Evolutionary conservation across 106 monocot species (phyloP).

Genomic region (Dendrobium chrysotoxum): DNA sequence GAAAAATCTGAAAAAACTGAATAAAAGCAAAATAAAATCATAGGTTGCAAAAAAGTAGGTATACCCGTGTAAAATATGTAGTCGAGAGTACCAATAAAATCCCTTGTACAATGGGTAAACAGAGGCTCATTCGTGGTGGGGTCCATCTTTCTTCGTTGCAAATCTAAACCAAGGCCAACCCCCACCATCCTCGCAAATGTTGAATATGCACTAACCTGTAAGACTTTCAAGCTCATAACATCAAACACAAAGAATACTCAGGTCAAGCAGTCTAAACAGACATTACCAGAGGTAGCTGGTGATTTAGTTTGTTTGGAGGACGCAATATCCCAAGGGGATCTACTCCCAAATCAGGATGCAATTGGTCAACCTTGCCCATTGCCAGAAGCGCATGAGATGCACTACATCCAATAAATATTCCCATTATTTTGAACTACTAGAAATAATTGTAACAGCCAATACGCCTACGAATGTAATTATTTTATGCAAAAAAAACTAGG

Average conservation of each 20-base stretch:
- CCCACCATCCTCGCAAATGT: conserved; percentile 64
- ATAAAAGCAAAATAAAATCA: too few relatives aligned
- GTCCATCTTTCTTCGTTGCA: conserved; percentile 71
- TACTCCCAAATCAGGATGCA: conserved; percentile 72
- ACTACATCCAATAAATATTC: conserved; percentile 34
- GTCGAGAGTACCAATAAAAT: conserved; percentile 84
- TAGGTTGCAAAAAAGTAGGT: background rate
- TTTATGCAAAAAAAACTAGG: background rate
- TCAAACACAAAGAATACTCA: background rate
- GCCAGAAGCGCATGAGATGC: conserved; percentile 81
- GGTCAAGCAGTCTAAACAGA: background rate
- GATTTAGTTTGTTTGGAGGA: conserved; percentile 57
- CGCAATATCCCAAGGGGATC: conserved; percentile 82
- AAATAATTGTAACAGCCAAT: background rate
- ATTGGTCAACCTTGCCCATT: conserved; percentile 74
- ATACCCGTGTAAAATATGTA: conserved; percentile 98
- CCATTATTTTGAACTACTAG: background rate
- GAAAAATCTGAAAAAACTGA: too few relatives aligned
- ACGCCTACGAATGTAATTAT: background rate
- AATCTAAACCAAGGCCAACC: conserved; percentile 30
- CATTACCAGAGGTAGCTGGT: conserved; percentile 84
- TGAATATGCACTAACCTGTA: conserved; percentile 93
- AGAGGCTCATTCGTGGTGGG: conserved; percentile 81
- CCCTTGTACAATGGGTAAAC: conserved; percentile 82
- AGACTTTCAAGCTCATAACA: background rate